Conservation (phyloP, 768 basidiomycete genomes). For the Trametes gibbosa region DNA sequence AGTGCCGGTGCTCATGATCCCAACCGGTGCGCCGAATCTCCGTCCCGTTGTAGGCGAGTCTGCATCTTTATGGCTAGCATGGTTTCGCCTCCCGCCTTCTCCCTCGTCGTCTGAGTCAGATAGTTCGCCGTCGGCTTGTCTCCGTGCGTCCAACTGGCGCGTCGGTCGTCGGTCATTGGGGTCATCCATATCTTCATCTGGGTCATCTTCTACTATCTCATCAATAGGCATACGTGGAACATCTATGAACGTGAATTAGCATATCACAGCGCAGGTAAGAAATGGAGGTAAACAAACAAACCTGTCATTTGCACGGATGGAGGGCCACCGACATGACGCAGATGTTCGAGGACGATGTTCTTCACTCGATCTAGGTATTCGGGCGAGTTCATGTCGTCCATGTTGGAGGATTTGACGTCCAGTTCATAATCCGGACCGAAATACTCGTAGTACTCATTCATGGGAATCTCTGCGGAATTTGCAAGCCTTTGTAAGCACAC, state of each 20-base stretch:
- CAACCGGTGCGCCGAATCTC: constrained; percentile 63
- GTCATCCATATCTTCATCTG: constrained; percentile 80
- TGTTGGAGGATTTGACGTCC: constrained; percentile 92
- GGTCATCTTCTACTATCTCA: constrained; percentile 76
- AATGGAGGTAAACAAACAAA: constrained; percentile 32
- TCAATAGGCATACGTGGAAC: constrained; percentile 85
- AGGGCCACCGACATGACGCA: constrained; percentile 81
- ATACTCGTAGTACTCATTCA: constrained; percentile 99
- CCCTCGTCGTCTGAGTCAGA: constrained; percentile 99
- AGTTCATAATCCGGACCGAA: constrained; percentile 97
- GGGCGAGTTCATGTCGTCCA: constrained; percentile 90
- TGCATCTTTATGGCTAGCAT: constrained; percentile 53
- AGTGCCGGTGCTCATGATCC: constrained; percentile 66
- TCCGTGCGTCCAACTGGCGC: constrained; percentile 73
- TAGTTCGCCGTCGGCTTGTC: constrained; percentile 84
- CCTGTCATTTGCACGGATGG: constrained; percentile 92
- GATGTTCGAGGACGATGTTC: constrained; percentile 86
- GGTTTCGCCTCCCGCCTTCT: constrained; percentile 77
- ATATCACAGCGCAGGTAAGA: neutral
- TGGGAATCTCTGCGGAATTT: constrained; percentile 75
- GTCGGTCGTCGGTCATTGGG: constrained; percentile 74
- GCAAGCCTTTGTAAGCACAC: neutral
- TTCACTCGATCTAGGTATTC: constrained; percentile 94
- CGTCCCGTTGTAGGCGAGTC: constrained; percentile 37
- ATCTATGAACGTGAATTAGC: constrained; percentile 43